These are phyloP conservation scores for Nyssa sinensis DNA, from an alignment of 148 eudicot genomes.

Conservation along the genomic window DNA sequence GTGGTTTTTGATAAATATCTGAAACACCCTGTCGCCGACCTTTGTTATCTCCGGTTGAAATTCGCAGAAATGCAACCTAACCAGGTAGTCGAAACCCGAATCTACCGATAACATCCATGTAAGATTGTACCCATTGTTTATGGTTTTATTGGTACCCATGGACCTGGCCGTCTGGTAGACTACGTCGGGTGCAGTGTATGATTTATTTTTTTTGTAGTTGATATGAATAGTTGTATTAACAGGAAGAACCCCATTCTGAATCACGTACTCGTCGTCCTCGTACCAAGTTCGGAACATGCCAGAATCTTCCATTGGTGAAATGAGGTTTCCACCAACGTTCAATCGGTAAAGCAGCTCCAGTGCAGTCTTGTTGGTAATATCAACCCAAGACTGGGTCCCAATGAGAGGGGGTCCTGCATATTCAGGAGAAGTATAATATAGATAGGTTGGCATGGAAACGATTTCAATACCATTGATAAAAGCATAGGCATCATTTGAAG, in stretches of 20 bases:
- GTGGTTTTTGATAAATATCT: background rate
- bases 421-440: conserved; percentile 8
- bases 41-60: background rate
- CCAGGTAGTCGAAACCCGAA: background rate
- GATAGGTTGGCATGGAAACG: conserved; percentile 27
- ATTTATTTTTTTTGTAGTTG: background rate
- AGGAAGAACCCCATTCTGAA: background rate
- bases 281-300: conserved; percentile 27
- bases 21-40: background rate
- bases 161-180: background rate
- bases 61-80: background rate
- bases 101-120: background rate
- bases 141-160: background rate
- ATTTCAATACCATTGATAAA: conserved; percentile 41
- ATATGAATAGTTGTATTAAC: background rate
- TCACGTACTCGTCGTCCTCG: background rate
- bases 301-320: conserved; percentile 14
- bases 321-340: conserved; percentile 22
- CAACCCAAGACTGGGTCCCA: conserved; percentile 9
- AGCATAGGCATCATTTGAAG: conserved; percentile 11
- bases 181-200: background rate
- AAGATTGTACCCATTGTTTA: background rate
- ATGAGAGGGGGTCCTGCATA: background rate
- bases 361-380: conserved; percentile 18
- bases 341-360: conserved; percentile 24